A percentile compares a stretch with the other conserved stretches of the same genome.
These are phyloP conservation scores for Hypoxylon lienhwacheense DNA, from an alignment of 495 filamentous ascomycete species.

Conservation along the genomic window DNA sequence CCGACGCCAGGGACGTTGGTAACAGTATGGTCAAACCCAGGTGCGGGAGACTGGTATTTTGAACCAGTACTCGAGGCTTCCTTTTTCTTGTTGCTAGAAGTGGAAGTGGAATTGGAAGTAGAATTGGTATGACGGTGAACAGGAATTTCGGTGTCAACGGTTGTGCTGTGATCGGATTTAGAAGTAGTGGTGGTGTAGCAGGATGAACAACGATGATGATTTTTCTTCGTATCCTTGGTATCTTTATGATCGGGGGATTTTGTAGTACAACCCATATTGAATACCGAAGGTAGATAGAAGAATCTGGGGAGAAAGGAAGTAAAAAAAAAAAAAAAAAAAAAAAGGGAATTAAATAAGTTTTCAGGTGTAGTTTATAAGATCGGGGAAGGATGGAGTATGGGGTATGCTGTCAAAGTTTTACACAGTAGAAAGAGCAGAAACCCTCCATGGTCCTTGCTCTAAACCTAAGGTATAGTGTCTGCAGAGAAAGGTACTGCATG, in stretches of 20 bases:
- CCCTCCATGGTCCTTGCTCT: too few species aligned
- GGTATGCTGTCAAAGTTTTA: too few species aligned
- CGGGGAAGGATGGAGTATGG: too few species aligned
- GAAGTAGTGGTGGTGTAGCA: background rate
- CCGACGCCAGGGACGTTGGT: conserved; percentile 31
- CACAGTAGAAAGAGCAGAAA: too few species aligned
- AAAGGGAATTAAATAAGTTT: conserved; percentile 19
- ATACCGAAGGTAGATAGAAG: background rate
- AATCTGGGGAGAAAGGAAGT: conserved; percentile 2
- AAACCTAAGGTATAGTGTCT: too few species aligned
- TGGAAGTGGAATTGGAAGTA: background rate
- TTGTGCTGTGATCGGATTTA: background rate
- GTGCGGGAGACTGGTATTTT: conserved; percentile 12
- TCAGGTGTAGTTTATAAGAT: too few species aligned
- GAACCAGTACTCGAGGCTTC: background rate
- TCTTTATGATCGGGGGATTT: conserved; percentile 2
- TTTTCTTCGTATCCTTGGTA: background rate
- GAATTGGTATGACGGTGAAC: background rate
- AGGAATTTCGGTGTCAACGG: conserved; percentile 3
- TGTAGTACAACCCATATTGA: background rate
- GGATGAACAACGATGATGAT: background rate
- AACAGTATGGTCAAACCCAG: conserved; percentile 29
- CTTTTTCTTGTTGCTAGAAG: background rate
- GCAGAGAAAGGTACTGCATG: too few species aligned
- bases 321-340: background rate